These are phyloP conservation scores for Cryphonectria carpinicola DNA, from an alignment of 2,329 filamentous ascomycete genomes.

Conservation along the genomic window DNA sequence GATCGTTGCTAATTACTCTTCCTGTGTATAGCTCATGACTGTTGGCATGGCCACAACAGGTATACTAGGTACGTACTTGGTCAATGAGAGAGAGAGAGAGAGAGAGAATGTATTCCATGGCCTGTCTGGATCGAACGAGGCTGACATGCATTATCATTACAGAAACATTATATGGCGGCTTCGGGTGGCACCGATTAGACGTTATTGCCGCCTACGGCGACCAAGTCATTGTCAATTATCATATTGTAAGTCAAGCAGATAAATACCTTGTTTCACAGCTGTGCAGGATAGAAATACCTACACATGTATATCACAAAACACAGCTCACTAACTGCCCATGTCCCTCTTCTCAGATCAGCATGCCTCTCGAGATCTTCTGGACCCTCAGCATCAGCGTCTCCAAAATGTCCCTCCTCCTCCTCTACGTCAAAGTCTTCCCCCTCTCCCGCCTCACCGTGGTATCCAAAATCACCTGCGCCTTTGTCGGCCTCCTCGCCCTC, in stretches of 20 bases:
- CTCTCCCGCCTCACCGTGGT: constrained; percentile 14
- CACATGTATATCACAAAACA: too few relatives aligned
- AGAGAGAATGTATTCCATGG: too few relatives aligned
- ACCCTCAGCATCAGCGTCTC: constrained; percentile 24
- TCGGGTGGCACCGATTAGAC: constrained; percentile 22
- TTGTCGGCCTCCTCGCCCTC: constrained; percentile 30
- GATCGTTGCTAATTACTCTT: neutral
- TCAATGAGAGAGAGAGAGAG: neutral
- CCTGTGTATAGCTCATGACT: constrained; percentile 5
- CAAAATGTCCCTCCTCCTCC: constrained; percentile 22
- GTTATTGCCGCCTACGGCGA: constrained; percentile 3
- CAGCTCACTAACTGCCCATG: neutral
- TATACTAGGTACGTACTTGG: constrained; percentile 8
- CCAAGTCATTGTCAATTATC: constrained; percentile 16
- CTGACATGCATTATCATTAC: neutral
- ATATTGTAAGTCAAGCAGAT: constrained; percentile 11
- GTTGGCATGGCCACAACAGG: constrained; percentile 13
- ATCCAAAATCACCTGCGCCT: constrained; percentile 29
- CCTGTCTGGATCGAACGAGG: neutral
- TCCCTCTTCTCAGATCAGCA: neutral
- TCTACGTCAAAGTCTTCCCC: constrained; percentile 25
- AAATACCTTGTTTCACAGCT: too few relatives aligned
- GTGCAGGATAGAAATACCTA: neutral
- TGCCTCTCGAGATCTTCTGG: constrained; percentile 23
- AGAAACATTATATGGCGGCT: constrained; percentile 20